Percentiles rank a stretch among this genome's conserved stretches.
These are phyloP conservation scores for Zygosaccharomyces sapae DNA, from an alignment of 1,139 yeast species.

Conservation along the genomic window DNA sequence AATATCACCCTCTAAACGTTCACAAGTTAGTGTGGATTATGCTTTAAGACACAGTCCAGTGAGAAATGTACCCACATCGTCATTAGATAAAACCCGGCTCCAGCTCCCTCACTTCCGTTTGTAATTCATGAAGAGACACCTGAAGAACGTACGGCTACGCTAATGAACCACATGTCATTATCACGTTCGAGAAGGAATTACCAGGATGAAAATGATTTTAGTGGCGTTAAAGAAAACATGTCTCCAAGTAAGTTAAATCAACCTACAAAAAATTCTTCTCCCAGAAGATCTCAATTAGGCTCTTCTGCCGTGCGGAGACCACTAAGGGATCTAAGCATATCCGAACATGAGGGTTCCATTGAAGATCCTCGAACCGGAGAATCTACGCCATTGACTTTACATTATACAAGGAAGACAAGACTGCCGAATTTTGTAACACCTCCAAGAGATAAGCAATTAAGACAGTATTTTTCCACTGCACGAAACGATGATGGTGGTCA, in stretches of 20 bases:
- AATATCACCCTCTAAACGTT: slow-evolving; percentile 15
- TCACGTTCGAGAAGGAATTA: neutral
- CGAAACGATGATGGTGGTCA: neutral
- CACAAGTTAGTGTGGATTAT: slow-evolving; percentile 16
- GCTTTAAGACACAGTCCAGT: slow-evolving; percentile 21
- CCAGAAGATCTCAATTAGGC: neutral
- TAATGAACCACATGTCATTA: slow-evolving; percentile 20
- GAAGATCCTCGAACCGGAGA: slow-evolving; percentile 15
- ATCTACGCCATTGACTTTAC: slow-evolving; percentile 18
- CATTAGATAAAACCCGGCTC: slow-evolving; percentile 6
- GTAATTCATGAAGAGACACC: slow-evolving; percentile 23
- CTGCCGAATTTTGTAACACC: slow-evolving; percentile 26
- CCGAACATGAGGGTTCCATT: slow-evolving; percentile 20
- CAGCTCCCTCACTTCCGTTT: slow-evolving; percentile 12
- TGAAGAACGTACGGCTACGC: slow-evolving; percentile 19
- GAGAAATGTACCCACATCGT: slow-evolving; percentile 9
- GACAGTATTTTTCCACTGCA: slow-evolving; percentile 15
- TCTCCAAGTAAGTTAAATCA: slow-evolving; percentile 16
- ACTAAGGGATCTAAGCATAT: slow-evolving; percentile 23
- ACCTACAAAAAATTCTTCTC: neutral
- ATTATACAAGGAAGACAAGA: slow-evolving; percentile 13
- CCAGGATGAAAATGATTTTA: slow-evolving; percentile 22
- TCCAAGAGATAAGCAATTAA: slow-evolving; percentile 21
- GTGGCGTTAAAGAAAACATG: slow-evolving; percentile 20
- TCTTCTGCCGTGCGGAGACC: slow-evolving; percentile 8